Conservation (phyloP, 1,284 basidiomycete species). For the Tilletia caries region DNA sequence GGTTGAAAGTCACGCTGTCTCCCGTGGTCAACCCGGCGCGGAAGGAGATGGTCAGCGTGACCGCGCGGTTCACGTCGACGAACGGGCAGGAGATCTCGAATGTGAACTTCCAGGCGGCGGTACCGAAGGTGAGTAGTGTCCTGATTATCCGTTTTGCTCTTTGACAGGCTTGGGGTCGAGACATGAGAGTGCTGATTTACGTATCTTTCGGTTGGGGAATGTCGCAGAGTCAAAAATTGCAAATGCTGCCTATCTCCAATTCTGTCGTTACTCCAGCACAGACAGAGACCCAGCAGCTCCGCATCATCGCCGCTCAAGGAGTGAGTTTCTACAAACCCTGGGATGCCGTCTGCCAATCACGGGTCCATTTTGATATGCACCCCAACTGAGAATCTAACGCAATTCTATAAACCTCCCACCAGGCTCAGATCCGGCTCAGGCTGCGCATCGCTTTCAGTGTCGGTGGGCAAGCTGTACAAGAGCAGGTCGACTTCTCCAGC, state of each 20-base stretch:
- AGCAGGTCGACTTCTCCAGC: conserved; percentile 83
- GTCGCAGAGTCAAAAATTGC: conserved; percentile 83
- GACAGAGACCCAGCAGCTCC: conserved; percentile 90
- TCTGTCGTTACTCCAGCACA: conserved; percentile 71
- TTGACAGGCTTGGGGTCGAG: too few relatives aligned
- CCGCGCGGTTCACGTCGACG: conserved; percentile 75
- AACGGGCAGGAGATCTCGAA: conserved; percentile 58
- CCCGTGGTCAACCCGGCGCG: conserved; percentile 74
- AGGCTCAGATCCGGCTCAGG: conserved; percentile 80
- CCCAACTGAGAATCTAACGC: background rate
- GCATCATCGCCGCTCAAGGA: conserved; percentile 79
- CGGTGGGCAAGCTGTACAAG: conserved; percentile 68
- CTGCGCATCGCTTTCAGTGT: conserved; percentile 75
- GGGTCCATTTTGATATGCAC: too few relatives aligned
- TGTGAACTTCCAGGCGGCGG: conserved; percentile 93
- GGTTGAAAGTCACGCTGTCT: conserved; percentile 81
- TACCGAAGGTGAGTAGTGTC: conserved; percentile 72
- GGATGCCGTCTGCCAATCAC: background rate
- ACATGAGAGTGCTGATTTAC: too few relatives aligned
- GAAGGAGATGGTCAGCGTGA: conserved; percentile 82
- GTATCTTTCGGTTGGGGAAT: background rate
- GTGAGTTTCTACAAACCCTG: conserved; percentile 60
- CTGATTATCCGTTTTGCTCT: too few relatives aligned
- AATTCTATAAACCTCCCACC: conserved; percentile 9
- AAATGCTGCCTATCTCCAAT: conserved; percentile 96